Percentiles rank a stretch among this genome's conserved stretches.
Evolutionary conservation across 202 grass and related monocot genomes (phyloP).

Genomic region (Sporobolus alterniflorus): DNA sequence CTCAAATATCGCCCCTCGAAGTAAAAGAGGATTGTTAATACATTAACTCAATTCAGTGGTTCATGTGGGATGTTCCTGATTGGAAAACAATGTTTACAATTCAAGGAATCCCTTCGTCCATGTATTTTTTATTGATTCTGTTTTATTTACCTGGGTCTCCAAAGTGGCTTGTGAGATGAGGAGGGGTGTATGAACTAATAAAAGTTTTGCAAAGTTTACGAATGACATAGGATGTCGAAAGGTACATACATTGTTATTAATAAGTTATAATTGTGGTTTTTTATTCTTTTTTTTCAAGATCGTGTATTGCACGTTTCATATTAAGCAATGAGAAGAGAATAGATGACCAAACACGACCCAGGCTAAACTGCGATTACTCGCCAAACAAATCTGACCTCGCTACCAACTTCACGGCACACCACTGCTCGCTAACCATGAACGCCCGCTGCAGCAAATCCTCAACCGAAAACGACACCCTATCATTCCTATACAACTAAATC

Average conservation of each 20-base stretch:
- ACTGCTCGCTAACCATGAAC: too few relatives aligned
- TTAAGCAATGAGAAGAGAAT: too few relatives aligned
- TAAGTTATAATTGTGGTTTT: background rate
- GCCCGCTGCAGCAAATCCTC: too few relatives aligned
- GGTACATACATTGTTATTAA: conserved; percentile 23
- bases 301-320: too few relatives aligned
- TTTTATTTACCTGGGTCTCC: conserved; percentile 70
- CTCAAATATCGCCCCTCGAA: conserved; percentile 56
- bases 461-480: too few relatives aligned
- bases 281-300: too few relatives aligned
- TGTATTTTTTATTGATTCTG: conserved; percentile 57
- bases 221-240: conserved; percentile 57
- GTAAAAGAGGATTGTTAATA: conserved; percentile 64
- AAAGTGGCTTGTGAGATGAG: conserved; percentile 74
- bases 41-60: conserved; percentile 67
- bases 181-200: conserved; percentile 56
- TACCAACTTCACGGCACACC: too few relatives aligned
- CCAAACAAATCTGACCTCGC: too few relatives aligned
- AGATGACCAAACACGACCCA: too few relatives aligned
- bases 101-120: conserved; percentile 53
- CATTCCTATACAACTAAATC: too few relatives aligned
- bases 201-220: conserved; percentile 55
- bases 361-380: too few relatives aligned
- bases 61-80: conserved; percentile 58
- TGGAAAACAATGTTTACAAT: conserved; percentile 74